These are phyloP conservation scores for Orbilia brochopaga DNA, from an alignment of 2,329 filamentous ascomycete genomes.

Conservation along the genomic window DNA sequence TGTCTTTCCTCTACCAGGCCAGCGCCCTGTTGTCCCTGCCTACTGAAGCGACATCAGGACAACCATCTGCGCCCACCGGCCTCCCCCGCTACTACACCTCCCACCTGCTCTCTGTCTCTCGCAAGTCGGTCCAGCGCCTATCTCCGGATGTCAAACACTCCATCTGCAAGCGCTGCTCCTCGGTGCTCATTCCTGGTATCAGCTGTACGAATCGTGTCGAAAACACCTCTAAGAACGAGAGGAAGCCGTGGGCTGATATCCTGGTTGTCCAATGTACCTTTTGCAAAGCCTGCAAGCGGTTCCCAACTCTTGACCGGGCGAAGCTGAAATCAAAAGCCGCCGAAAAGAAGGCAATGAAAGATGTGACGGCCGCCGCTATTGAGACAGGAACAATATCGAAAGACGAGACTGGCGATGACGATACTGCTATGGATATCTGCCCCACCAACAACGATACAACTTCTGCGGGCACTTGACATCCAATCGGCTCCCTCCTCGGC, in stretches of 20 bases:
- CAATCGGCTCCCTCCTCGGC: background rate
- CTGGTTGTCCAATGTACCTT: slow-evolving; percentile 26
- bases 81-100: slow-evolving; percentile 43
- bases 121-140: slow-evolving; percentile 39
- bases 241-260: slow-evolving; percentile 31
- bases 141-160: slow-evolving; percentile 29
- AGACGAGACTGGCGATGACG: background rate
- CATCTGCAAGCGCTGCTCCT: slow-evolving; percentile 39
- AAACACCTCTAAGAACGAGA: slow-evolving; percentile 35
- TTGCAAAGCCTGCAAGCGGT: slow-evolving; percentile 25
- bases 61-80: slow-evolving; percentile 10
- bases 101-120: slow-evolving; percentile 38
- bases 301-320: slow-evolving; percentile 15
- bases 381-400: background rate
- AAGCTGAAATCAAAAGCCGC: slow-evolving; percentile 3
- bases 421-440: background rate
- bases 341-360: slow-evolving; percentile 1
- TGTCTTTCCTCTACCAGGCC: slow-evolving; percentile 44
- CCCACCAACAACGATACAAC: background rate
- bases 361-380: background rate
- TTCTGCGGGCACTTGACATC: background rate
- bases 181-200: slow-evolving; percentile 24
- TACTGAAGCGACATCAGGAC: background rate
- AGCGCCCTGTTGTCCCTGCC: slow-evolving; percentile 23
- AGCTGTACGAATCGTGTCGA: slow-evolving; percentile 32